These are phyloP conservation scores for Salisapilia sapeloensis DNA, from an alignment of 352 stramenopile species.

Conservation along the genomic window DNA sequence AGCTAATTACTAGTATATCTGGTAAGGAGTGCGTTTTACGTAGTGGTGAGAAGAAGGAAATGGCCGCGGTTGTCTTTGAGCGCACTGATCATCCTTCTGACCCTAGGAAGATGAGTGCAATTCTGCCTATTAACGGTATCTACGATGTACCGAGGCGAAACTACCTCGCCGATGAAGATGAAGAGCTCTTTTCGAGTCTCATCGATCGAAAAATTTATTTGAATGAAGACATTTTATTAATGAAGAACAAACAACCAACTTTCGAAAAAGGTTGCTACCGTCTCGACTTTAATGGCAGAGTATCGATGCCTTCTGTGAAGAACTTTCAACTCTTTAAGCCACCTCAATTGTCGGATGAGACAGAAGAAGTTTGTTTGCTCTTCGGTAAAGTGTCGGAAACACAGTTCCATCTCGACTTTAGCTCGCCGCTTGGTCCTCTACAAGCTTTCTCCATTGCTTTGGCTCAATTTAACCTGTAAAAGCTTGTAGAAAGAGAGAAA, in stretches of 20 bases:
- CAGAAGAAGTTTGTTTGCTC: constrained; percentile 24
- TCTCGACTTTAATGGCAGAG: constrained; percentile 67
- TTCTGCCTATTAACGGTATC: too few species aligned
- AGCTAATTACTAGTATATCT: constrained; percentile 61
- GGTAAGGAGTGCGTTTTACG: constrained; percentile 58
- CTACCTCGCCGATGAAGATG: too few species aligned
- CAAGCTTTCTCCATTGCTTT: constrained; percentile 50
- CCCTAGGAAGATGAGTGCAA: too few species aligned
- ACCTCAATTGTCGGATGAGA: constrained; percentile 2
- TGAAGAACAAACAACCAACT: constrained; percentile 54
- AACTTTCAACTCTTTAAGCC: constrained; percentile 54
- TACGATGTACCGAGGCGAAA: too few species aligned
- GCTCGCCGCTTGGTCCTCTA: constrained; percentile 48
- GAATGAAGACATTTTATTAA: too few species aligned
- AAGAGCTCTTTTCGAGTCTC: too few species aligned
- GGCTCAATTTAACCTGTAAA: constrained; percentile 49
- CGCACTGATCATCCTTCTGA: too few species aligned
- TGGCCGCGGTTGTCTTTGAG: constrained; percentile 50
- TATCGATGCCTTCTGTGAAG: constrained; percentile 58
- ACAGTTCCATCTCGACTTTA: constrained; percentile 69
- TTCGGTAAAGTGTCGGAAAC: constrained; percentile 70
- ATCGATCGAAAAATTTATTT: too few species aligned
- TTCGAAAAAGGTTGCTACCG: constrained; percentile 68
- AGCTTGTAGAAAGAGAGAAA: too few species aligned
- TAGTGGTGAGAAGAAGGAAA: constrained; percentile 69